These are phyloP conservation scores for Dictyostelium firmibasis DNA, from an alignment of 78 protist genomes.

Conservation along the genomic window DNA sequence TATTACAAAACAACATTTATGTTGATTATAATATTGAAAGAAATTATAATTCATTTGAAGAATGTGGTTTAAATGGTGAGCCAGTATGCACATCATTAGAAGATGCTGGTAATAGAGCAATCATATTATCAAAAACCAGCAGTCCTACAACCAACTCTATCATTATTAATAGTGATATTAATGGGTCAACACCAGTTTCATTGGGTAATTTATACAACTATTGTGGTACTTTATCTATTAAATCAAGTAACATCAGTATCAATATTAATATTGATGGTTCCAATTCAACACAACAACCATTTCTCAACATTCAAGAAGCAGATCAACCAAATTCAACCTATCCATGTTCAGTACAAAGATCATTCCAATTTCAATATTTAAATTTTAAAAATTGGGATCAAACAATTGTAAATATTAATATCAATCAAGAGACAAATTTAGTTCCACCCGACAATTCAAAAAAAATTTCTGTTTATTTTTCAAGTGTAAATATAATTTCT, in stretches of 20 bases:
- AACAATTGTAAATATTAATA: not conserved
- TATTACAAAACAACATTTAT: not conserved
- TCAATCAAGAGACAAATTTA: not conserved
- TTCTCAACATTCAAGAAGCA: not conserved
- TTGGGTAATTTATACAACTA: not conserved
- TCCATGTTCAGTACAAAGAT: not conserved
- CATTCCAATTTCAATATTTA: not conserved
- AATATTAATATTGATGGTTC: not conserved
- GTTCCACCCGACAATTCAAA: not conserved
- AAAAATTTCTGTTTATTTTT: not conserved
- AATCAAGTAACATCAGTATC: not conserved
- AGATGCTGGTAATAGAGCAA: not conserved
- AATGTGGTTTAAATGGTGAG: not conserved
- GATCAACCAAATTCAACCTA: not conserved
- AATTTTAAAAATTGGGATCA: not conserved
- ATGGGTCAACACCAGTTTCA: not conserved
- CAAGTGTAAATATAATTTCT: not conserved
- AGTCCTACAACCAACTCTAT: not conserved
- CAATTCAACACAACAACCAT: not conserved
- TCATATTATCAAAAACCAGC: not conserved
- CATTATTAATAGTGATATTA: not conserved
- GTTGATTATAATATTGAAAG: not conserved
- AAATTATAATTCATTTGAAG: not conserved
- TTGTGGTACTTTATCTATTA: not conserved
- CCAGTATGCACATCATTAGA: not conserved